Evolutionary conservation across 345 rosid species (phyloP), one percentile per base, ranked within the genome.

Genomic region (Melastoma malabathricum): DNA sequence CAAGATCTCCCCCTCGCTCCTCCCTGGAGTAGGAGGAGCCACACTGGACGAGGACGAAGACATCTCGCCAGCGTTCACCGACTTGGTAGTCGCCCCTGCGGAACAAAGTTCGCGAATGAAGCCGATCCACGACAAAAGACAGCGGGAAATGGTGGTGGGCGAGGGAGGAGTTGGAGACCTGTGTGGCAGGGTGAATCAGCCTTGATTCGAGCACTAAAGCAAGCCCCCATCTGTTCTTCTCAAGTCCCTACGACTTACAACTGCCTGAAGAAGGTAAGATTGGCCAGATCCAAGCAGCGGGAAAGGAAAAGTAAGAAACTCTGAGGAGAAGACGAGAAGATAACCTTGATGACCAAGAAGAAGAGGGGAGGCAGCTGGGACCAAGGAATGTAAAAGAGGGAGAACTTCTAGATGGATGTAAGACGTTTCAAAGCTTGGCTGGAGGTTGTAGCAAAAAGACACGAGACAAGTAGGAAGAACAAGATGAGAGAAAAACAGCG

Each of bases 171-270:
- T n/a, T 34, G 6, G n/a, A n/a, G 66, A 90, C 94, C 92, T 74
- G 84, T 74, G 63, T 69, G 79, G 52, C 44, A 63, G 59, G 83
- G 82, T 69, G 85, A 78, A 68, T 75, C 93, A 51, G 87, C 94
- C 81, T 86, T 86, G 64, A 92, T 77, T 69, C 68, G 78, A 61
- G 95, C 79, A 63, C 96, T 82, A 34, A 86, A 74, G 72, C 98
- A 92, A 71, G 74, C 54, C 82, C 98, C 95, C 96, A 92, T 92
- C 15, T 1, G 63, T 50, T 44, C 61, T 45, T 22, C 14, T 34
- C 29, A 18, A 15, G 44, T 47, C 58, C 38, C 9, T 29, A 29
- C 6, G 9, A 60, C 25, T 45, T 27, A 4, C 48, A 2, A 29
- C 14, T 43, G 41, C 51, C 38, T 14, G 39, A 18, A 18, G 46